Percentiles rank a stretch among this genome's conserved stretches.
These are phyloP conservation scores for Rhodotorula sphaerocarpa DNA, from an alignment of 768 basidiomycete genomes.

Conservation along the genomic window DNA sequence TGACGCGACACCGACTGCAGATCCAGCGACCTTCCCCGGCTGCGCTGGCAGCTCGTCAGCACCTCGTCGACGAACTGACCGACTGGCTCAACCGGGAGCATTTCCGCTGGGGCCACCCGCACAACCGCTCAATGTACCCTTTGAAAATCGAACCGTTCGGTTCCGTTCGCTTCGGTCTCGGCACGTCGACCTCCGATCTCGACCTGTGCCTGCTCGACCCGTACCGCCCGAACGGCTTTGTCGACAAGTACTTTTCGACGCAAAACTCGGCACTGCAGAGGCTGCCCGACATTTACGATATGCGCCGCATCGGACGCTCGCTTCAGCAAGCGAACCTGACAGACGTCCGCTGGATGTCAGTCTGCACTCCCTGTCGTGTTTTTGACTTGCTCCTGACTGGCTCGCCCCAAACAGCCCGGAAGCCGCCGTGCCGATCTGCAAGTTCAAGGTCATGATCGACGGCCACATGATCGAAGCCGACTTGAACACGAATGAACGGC, in stretches of 20 bases:
- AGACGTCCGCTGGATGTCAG: slow-evolving; percentile 22
- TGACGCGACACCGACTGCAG: not conserved
- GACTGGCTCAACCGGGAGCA: slow-evolving; percentile 20
- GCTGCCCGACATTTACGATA: slow-evolving; percentile 34
- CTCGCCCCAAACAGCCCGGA: slow-evolving; percentile 39
- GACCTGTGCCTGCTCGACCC: slow-evolving; percentile 39
- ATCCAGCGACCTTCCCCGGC: slow-evolving; percentile 21
- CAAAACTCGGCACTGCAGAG: not conserved
- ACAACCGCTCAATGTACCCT: slow-evolving; percentile 8
- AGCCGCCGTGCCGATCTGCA: slow-evolving; percentile 35
- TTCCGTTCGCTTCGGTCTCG: slow-evolving; percentile 35
- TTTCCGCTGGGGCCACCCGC: slow-evolving; percentile 28
- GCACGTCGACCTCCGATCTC: slow-evolving; percentile 34
- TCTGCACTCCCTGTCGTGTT: not conserved
- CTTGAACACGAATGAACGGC: slow-evolving; percentile 59
- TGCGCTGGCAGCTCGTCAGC: slow-evolving; percentile 21
- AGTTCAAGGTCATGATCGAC: slow-evolving; percentile 30
- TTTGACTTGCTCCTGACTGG: not conserved
- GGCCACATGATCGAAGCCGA: slow-evolving; percentile 31
- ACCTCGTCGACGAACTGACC: slow-evolving; percentile 28
- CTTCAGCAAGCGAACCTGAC: slow-evolving; percentile 11
- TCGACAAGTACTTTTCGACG: slow-evolving; percentile 25
- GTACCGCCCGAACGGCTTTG: slow-evolving; percentile 36
- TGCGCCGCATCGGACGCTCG: slow-evolving; percentile 14
- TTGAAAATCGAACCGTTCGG: slow-evolving; percentile 35